Evolutionary conservation across 2,329 filamentous ascomycete species (phyloP), one percentile per base, ranked within the genome.

Genomic region (Lasiodiplodia citricola): DNA sequence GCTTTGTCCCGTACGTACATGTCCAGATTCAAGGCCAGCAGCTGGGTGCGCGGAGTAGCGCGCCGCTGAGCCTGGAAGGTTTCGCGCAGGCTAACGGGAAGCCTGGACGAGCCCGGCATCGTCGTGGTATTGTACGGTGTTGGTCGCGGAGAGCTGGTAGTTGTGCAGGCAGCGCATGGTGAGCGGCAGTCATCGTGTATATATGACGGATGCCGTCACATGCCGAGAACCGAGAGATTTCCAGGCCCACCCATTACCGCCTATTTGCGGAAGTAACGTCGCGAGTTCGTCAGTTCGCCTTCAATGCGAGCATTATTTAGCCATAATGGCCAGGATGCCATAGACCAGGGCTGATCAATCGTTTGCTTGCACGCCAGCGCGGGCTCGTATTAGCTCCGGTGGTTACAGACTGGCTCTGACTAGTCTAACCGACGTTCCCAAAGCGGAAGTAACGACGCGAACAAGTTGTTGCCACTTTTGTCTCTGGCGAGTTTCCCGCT

Each of bases 21-120:
- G 73, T 92, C 90, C 67, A 93, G 77, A 75, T 91, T 92, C 71
- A 92, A 76, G 52, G 90, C 79, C 70, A 87, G 81, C 74, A 89
- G 73, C 74, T 87, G 86, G 74, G 87, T 85, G 68, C 83, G 83
- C 57, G 86, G 85, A 70, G 85, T 83, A 67, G 84, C 83, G 70
- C 84, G 86, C 80, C 88, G 89, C 60, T 64, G 60, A 75, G 89
- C 87, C 71, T 82, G 86, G 76, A 92, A 86, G 78, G 87, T 86
- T 76, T 91, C 90, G 74, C 90, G 86, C 79, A 93, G 83, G 82
- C 90, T 92, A 72, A 91, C 84, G 73, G 91, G 90, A 80, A 92
- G 88, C 76, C 90, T 86, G 73, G 90, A 91, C 70, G 87, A 88
- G 76, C 90, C 90, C 71, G 79, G 78, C 79, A 80, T 80, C 21